phyloP scores from a whole-genome alignment of 2,329 filamentous ascomycete species.

The Thermomyces lanuginosus region DNA sequence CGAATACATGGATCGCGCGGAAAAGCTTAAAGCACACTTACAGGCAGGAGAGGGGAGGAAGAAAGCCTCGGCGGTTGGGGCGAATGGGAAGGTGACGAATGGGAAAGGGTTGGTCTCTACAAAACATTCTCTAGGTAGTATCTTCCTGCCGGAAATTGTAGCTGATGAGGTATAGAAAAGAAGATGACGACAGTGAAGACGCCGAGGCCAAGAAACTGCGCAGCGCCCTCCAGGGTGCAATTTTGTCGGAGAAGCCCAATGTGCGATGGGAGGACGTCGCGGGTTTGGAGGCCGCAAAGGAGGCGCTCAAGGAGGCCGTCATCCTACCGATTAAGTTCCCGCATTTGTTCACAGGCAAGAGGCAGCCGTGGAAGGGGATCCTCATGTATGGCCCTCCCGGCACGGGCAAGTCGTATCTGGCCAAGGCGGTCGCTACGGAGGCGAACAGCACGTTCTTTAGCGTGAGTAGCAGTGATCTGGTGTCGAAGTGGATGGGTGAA shows the following conservation, averaged over 20 bases:
- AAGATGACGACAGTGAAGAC: conserved; percentile 55
- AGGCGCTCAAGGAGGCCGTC: conserved; percentile 93
- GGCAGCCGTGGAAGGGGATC: conserved; percentile 97
- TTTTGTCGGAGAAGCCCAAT: conserved; percentile 88
- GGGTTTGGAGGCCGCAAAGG: conserved; percentile 82
- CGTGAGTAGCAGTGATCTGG: conserved; percentile 89
- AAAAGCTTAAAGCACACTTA: conserved; percentile 90
- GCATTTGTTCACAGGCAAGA: conserved; percentile 85
- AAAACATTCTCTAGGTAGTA: no score
- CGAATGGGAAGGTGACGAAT: conserved; percentile 35
- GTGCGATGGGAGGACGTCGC: conserved; percentile 97
- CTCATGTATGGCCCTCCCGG: conserved; percentile 89
- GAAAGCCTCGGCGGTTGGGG: conserved; percentile 36
- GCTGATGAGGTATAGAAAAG: conserved; percentile 20
- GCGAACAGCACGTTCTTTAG: conserved; percentile 99
- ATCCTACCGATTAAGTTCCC: conserved; percentile 97
- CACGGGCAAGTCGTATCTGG: conserved; percentile 93
- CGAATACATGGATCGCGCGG: conserved; percentile 96
- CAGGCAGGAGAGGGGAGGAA: conserved; percentile 42
- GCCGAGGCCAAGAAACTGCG: conserved; percentile 91
- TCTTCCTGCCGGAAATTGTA: no score
- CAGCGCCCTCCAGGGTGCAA: conserved; percentile 77
- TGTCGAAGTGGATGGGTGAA: conserved; percentile 99
- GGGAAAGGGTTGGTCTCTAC: conserved; percentile 35
- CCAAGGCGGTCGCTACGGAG: conserved; percentile 94